A percentile compares a stretch with the other conserved stretches of the same genome.
Conservation (phyloP, 1,284 basidiomycete species). For the Puccinia novopanici region DNA sequence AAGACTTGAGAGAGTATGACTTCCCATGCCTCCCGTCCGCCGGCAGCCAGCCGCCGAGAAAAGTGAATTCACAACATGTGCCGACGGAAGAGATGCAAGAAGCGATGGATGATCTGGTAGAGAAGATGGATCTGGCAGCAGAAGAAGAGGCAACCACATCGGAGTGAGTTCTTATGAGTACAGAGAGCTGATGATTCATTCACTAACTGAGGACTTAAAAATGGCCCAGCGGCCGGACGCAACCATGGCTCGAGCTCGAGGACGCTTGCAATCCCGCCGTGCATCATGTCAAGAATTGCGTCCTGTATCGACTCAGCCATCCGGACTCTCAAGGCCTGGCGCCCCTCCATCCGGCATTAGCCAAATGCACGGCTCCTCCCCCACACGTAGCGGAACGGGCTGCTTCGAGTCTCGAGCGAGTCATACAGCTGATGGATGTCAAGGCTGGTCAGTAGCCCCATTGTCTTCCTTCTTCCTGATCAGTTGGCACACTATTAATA, state of each 20-base stretch:
- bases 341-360: conserved; percentile 28
- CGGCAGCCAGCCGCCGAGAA: not conserved
- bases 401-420: conserved; percentile 6
- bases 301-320: conserved; percentile 26
- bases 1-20: conserved; percentile 18
- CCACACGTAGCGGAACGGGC: conserved; percentile 19
- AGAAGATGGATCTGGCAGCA: conserved; percentile 27
- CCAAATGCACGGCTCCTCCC: conserved; percentile 24
- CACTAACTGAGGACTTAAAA: not conserved
- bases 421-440: conserved; percentile 34
- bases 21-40: conserved; percentile 4
- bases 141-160: conserved; percentile 2
- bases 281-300: conserved; percentile 36
- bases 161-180: conserved; percentile 1
- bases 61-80: not conserved
- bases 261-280: conserved; percentile 33
- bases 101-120: conserved; percentile 49
- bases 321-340: conserved; percentile 25
- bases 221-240: not conserved
- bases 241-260: conserved; percentile 36
- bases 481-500: not conserved
- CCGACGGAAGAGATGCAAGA: conserved; percentile 40
- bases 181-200: not conserved
- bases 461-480: not conserved
- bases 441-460: conserved; percentile 16